Percentiles rank a stretch among this genome's conserved stretches.
These are phyloP conservation scores for Priceomyces fermenticarens DNA, from an alignment of 805 yeast genomes.

Conservation along the genomic window DNA sequence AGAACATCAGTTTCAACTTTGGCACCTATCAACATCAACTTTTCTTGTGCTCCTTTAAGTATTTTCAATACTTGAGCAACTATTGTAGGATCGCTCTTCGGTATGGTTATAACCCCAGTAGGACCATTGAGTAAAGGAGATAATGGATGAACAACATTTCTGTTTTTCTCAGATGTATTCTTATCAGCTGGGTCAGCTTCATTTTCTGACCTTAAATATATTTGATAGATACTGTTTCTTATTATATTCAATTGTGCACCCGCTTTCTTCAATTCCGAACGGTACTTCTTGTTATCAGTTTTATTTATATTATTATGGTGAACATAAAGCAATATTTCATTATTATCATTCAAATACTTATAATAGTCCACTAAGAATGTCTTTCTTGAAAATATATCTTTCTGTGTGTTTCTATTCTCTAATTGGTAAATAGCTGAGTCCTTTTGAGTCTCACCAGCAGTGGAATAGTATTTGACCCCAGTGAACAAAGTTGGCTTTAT, in stretches of 20 bases:
- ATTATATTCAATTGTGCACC: slow-evolving; percentile 72
- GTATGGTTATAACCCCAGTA: slow-evolving; percentile 71
- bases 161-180: slow-evolving; percentile 46
- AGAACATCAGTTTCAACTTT: slow-evolving; percentile 62
- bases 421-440: slow-evolving; percentile 6
- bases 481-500: slow-evolving; percentile 3
- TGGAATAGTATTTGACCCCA: slow-evolving; percentile 1
- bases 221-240: slow-evolving; percentile 67
- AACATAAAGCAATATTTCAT: slow-evolving; percentile 69
- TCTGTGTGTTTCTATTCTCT: slow-evolving; percentile 46
- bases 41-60: slow-evolving; percentile 64
- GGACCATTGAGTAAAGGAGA: slow-evolving; percentile 76
- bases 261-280: slow-evolving; percentile 57
- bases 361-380: slow-evolving; percentile 82
- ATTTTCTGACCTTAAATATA: slow-evolving; percentile 67
- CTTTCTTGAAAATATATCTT: slow-evolving; percentile 71
- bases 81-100: slow-evolving; percentile 64
- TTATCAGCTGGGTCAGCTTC: slow-evolving; percentile 72
- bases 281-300: slow-evolving; percentile 60
- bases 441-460: slow-evolving; percentile 2
- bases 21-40: slow-evolving; percentile 82
- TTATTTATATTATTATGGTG: slow-evolving; percentile 84
- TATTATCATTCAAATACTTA: slow-evolving; percentile 62
- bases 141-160: slow-evolving; percentile 60
- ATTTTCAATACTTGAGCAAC: slow-evolving; percentile 62